phyloP scores from a whole-genome alignment of 305 asterid species.

The Coffea humblotiana region DNA sequence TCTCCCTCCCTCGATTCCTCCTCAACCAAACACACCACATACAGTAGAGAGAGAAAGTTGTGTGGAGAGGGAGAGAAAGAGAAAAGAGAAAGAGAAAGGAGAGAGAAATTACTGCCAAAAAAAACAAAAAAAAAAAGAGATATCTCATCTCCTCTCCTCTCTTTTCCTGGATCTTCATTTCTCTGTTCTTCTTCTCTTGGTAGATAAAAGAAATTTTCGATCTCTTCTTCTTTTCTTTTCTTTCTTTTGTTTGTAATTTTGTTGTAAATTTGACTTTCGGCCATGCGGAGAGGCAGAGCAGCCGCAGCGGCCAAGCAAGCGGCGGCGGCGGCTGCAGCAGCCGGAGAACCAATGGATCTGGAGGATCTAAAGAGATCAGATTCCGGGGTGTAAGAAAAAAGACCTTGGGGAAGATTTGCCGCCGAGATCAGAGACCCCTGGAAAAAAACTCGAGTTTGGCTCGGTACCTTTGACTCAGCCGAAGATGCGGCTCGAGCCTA shows the following conservation, averaged over 20 bases:
- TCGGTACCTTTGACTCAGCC: constrained; percentile 73
- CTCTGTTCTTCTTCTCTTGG: background rate
- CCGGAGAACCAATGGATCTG: constrained; percentile 42
- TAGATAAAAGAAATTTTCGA: background rate
- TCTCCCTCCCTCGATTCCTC: constrained; percentile 8
- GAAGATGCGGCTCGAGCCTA: constrained; percentile 72
- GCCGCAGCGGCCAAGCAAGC: constrained; percentile 32
- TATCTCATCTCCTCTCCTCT: background rate
- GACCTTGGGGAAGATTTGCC: constrained; percentile 71
- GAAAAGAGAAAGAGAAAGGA: background rate
- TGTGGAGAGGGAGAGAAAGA: background rate
- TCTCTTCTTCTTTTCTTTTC: background rate
- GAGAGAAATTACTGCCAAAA: constrained; percentile 6
- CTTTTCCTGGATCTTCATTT: background rate
- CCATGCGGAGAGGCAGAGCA: constrained; percentile 41
- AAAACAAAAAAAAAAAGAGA: background rate
- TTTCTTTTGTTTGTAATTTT: background rate
- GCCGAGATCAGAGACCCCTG: constrained; percentile 70
- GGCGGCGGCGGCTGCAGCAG: constrained; percentile 19
- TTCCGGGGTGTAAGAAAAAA: constrained; percentile 62
- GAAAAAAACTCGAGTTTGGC: constrained; percentile 67
- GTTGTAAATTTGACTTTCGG: constrained; percentile 1
- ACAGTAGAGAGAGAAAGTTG: constrained; percentile 25
- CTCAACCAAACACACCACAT: constrained; percentile 15
- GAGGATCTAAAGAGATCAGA: constrained; percentile 46